Base-by-base conservation (phyloP, 306 rosid species). In the Argentina anserina region DNA sequence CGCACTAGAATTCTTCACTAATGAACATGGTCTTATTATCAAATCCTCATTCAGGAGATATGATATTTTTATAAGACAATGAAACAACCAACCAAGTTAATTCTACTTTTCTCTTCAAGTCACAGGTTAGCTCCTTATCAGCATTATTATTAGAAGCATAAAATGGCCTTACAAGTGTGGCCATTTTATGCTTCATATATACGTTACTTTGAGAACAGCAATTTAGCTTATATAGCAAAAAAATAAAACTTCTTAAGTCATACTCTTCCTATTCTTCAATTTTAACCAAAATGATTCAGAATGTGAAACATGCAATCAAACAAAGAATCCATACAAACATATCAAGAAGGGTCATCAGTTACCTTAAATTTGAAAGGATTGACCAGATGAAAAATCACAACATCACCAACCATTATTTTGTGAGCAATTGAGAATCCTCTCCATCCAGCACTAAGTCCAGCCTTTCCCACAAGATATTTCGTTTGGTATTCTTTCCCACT, bases 371-470 rank as follows among this genome's bases (percentile, higher is more conserved):
- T 83, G 55, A 65, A 23, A 77, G 76, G 85, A 59, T 77, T 31
- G 67, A 78, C 77, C 72, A 73, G 67, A 9, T 83, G 85, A 77
- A 83, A 85, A 55, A 83, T 72, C 9, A 81, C 60, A 21, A 63
- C 83, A 80, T 85, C 92, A 58, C 78, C 81, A 41, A 58, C 67
- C 21, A 60, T 20, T 29, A 88, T 46, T 5, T 79, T 75, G 78
- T 83, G 90, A 75, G 78, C 75, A 5, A 73, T 17, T 13, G 88
- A 79, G 78, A 88, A 85, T 3, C 73, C 55, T 79, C 84, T 83
- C 92, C 92, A 85, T 71, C 90, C 90, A 53, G 52, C 86, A 79
- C 88, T 85, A 47, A 87, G 71, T 29, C 86, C 87, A 45, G 6
- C 13, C 82, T 87, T 87, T 7, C 21, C 41, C 29, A 29, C 50